These are phyloP conservation scores for Rhizopogon vinicolor DNA, from an alignment of 768 basidiomycete species.

Conservation along the genomic window DNA sequence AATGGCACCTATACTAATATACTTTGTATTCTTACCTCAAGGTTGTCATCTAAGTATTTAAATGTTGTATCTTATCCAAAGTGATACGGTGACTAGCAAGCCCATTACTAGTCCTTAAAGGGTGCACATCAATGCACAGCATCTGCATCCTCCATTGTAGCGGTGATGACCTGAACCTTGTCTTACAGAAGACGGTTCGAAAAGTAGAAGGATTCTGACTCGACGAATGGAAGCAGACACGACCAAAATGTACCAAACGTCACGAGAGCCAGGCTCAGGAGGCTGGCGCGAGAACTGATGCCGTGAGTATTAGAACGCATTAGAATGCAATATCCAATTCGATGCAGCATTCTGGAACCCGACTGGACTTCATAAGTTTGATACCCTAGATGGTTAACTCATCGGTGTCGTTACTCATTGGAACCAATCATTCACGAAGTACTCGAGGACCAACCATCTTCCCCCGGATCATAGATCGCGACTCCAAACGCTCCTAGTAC, in stretches of 20 bases:
- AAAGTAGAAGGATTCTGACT: no score
- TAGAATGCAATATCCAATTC: not conserved
- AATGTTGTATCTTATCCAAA: no score
- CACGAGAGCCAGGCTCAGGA: no score
- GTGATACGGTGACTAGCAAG: no score
- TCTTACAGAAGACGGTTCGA: no score
- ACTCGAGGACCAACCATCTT: not conserved
- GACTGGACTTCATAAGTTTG: not conserved
- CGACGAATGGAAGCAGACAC: not conserved
- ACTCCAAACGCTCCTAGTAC: constrained; percentile 54
- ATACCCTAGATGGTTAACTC: not conserved
- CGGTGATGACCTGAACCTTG: not conserved
- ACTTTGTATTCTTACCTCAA: constrained; percentile 3
- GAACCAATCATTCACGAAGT: not conserved
- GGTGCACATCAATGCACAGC: no score
- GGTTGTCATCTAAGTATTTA: no score
- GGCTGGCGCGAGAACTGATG: no score
- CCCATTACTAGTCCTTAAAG: no score
- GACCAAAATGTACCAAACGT: not conserved
- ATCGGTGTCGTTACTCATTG: not conserved
- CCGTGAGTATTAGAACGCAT: no score
- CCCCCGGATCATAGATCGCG: constrained; percentile 36
- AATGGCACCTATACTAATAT: not conserved
- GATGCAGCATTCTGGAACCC: not conserved
- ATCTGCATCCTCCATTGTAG: not conserved